phyloP scores from a whole-genome alignment of 164 flowering plant species.

The Stephania japonica region DNA sequence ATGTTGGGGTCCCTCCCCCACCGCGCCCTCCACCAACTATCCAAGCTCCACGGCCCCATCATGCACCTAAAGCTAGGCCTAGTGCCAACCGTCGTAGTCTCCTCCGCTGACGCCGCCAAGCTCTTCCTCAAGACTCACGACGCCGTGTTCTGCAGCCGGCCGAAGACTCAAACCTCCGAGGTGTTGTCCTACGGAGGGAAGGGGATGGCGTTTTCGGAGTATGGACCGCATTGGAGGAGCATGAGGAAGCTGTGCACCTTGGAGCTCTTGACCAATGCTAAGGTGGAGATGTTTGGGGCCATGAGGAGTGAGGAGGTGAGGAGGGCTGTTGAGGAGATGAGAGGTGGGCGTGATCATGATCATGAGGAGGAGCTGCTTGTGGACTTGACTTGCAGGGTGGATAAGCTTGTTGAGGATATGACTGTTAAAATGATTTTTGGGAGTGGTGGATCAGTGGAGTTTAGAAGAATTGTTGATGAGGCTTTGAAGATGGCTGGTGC shows the following conservation, averaged over 20 bases:
- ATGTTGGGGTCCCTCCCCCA: no score
- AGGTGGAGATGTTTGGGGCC: conserved; percentile 13
- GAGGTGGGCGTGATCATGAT: not conserved
- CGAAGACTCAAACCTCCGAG: no score
- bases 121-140: no score
- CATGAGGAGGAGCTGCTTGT: no score
- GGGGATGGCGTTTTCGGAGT: not conserved
- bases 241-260: conserved; percentile 20
- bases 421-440: conserved; percentile 13
- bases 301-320: conserved; percentile 20
- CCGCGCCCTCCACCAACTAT: no score
- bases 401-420: conserved; percentile 1
- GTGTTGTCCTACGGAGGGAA: no score
- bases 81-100: no score
- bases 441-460: conserved; percentile 7
- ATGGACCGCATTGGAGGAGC: conserved; percentile 19
- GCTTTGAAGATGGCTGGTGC: conserved; percentile 12
- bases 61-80: no score
- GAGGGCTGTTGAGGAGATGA: conserved; percentile 8
- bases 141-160: no score
- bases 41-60: no score
- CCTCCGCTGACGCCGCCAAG: no score
- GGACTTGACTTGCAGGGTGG: conserved; percentile 4
- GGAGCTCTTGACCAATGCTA: conserved; percentile 14
- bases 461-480: conserved; percentile 12